Percentiles rank a stretch among this genome's conserved stretches.
Conservation (phyloP, 805 yeast genomes). For the Saturnispora zaruensis region DNA sequence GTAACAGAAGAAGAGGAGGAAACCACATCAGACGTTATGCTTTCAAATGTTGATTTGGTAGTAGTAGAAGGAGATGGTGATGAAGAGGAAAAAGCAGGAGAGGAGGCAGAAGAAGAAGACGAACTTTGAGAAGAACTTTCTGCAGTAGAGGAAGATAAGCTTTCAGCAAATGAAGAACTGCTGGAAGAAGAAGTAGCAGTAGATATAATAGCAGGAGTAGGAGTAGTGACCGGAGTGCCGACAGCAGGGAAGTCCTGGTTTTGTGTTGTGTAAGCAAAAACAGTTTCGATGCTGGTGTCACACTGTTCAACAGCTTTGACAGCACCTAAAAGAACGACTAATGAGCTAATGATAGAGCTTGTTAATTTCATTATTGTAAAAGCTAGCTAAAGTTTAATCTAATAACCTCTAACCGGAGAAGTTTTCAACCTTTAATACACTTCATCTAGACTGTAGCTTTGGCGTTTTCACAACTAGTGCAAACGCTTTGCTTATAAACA, state of each 20-base stretch:
- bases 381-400: not conserved
- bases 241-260: not conserved
- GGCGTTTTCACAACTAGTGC: not conserved
- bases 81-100: constrained; percentile 8
- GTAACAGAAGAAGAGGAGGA: not conserved
- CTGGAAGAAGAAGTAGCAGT: constrained; percentile 8
- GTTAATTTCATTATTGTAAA: not conserved
- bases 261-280: not conserved
- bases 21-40: not conserved
- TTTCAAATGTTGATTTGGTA: not conserved
- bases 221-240: constrained; percentile 11
- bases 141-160: constrained; percentile 4
- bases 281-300: not conserved
- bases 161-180: constrained; percentile 6
- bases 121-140: not conserved
- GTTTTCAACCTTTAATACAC: not conserved
- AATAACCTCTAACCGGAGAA: not conserved
- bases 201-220: constrained; percentile 6
- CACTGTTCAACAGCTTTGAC: not conserved
- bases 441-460: not conserved
- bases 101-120: constrained; percentile 3
- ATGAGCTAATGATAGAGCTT: not conserved
- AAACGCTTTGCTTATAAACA: not conserved
- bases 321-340: not conserved
- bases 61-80: constrained; percentile 9